phyloP scores from a whole-genome alignment of 768 basidiomycete species.

The Cyathus striatus region DNA sequence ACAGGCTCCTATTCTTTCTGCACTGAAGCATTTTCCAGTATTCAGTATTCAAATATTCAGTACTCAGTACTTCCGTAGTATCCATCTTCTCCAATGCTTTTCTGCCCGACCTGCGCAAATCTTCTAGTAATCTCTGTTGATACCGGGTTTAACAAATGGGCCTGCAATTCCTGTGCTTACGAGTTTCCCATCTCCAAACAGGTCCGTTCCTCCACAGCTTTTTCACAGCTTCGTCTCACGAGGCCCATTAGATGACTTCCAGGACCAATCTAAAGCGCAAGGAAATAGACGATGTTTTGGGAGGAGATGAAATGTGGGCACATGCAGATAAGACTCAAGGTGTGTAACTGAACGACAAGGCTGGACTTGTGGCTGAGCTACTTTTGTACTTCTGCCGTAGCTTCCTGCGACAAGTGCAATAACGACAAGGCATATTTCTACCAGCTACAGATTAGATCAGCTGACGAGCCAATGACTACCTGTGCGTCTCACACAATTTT shows the following conservation, averaged over 20 bases:
- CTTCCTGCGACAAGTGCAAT: conserved; percentile 76
- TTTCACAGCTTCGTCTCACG: background rate
- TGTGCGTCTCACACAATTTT: conserved; percentile 28
- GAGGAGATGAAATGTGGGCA: conserved; percentile 90
- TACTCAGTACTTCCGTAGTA: no score
- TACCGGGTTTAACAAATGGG: conserved; percentile 86
- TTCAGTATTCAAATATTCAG: no score
- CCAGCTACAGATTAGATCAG: conserved; percentile 93
- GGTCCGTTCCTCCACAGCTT: conserved; percentile 28
- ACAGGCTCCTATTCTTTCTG: no score
- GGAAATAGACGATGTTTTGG: conserved; percentile 91
- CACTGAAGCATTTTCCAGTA: no score
- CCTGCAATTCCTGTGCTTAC: conserved; percentile 91
- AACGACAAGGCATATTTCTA: conserved; percentile 86
- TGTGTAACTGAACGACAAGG: conserved; percentile 20
- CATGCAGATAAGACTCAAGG: conserved; percentile 87
- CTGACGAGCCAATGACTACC: conserved; percentile 87
- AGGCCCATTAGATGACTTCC: conserved; percentile 72
- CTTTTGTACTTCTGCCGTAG: conserved; percentile 18
- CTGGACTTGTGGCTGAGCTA: background rate
- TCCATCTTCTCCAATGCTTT: conserved; percentile 62
- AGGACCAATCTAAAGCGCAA: conserved; percentile 84
- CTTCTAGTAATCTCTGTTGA: conserved; percentile 74
- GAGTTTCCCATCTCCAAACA: conserved; percentile 90
- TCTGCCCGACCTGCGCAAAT: conserved; percentile 94